Evolutionary conservation across 257 asterid species (phyloP).

Genomic region (Oldenlandia corymbosa): DNA sequence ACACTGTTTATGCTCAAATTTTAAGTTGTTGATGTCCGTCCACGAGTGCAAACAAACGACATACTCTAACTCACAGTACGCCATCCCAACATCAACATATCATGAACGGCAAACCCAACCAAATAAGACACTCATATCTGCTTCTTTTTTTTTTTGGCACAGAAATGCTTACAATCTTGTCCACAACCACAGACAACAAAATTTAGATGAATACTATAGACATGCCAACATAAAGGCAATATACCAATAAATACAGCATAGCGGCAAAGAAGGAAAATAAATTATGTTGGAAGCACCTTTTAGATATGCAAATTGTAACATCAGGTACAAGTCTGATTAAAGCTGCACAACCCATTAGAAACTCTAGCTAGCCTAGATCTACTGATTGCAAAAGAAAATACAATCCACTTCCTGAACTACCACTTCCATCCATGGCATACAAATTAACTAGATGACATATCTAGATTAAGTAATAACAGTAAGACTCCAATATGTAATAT

Average conservation of each 20-base stretch:
- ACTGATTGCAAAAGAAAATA: slow-evolving; percentile 1
- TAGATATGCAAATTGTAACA: neutral
- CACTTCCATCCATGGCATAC: neutral
- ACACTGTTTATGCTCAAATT: neutral
- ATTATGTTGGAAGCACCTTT: neutral
- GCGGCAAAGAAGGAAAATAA: neutral
- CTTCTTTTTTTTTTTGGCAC: neutral
- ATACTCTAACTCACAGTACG: neutral
- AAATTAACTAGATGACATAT: neutral
- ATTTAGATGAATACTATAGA: neutral
- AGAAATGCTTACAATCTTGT: neutral
- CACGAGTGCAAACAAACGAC: no score
- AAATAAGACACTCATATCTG: neutral
- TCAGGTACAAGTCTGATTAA: neutral
- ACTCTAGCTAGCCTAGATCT: neutral
- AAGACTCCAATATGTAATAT: neutral
- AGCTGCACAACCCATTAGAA: neutral
- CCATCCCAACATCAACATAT: neutral
- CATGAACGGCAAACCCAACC: neutral
- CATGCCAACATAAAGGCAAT: neutral
- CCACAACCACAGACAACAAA: neutral
- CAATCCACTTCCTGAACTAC: neutral
- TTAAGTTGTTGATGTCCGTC: no score
- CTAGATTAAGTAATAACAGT: neutral
- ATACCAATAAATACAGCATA: neutral